Conservation (phyloP, 345 rosid genomes). For the Lagerstroemia speciosa region DNA sequence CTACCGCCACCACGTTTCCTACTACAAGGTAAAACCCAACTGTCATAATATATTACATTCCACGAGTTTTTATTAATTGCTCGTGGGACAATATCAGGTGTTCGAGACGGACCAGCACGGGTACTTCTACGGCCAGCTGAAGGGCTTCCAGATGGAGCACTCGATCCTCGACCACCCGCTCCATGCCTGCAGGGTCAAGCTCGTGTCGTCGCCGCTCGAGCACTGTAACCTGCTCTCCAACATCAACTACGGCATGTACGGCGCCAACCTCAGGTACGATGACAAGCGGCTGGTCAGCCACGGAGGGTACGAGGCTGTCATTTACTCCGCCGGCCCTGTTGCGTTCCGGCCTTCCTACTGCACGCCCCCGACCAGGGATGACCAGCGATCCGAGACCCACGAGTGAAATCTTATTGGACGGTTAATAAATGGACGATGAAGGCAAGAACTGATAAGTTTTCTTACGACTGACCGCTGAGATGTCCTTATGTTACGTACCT, state of each 20-base stretch:
- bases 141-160: slow-evolving; percentile 36
- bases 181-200: slow-evolving; percentile 68
- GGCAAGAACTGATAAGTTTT: not conserved
- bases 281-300: slow-evolving; percentile 39
- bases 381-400: too few relatives aligned
- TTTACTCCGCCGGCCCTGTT: slow-evolving; percentile 77
- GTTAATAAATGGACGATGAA: not conserved
- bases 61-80: too few relatives aligned
- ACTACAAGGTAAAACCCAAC: slow-evolving; percentile 28
- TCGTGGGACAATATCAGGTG: slow-evolving; percentile 6
- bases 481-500: not conserved
- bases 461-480: too few relatives aligned
- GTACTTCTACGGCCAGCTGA: slow-evolving; percentile 67
- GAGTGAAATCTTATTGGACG: too few relatives aligned
- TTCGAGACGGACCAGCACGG: slow-evolving; percentile 46
- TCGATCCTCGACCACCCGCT: slow-evolving; percentile 67
- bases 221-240: slow-evolving; percentile 61
- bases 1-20: slow-evolving; percentile 37
- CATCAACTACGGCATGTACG: slow-evolving; percentile 60
- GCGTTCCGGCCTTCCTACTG: slow-evolving; percentile 76
- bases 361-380: slow-evolving; percentile 13
- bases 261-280: slow-evolving; percentile 49
- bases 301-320: slow-evolving; percentile 31
- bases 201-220: slow-evolving; percentile 56
- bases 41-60: not conserved